Percentiles rank a stretch among this genome's conserved stretches.
phyloP scores from a whole-genome alignment of 2,329 filamentous ascomycete species.

The Botryotinia calthae region DNA sequence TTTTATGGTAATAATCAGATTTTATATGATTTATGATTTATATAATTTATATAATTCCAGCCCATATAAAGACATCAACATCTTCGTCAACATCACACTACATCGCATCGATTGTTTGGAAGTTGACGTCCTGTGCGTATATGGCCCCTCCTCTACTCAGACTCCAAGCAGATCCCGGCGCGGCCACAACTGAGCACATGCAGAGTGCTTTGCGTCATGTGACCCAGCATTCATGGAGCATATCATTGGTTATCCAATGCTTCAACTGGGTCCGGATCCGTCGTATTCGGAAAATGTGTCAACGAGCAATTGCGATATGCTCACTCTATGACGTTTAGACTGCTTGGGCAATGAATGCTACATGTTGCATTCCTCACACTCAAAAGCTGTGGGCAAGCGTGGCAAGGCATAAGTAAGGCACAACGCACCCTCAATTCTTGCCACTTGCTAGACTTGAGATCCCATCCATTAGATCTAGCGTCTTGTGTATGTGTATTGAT shows the following conservation, averaged over 20 bases:
- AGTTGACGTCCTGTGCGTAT: neutral
- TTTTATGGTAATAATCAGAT: neutral
- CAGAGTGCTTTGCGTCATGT: neutral
- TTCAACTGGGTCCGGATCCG: neutral
- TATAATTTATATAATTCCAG: too few relatives aligned
- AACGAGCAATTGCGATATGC: neutral
- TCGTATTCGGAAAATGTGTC: conserved; percentile 12
- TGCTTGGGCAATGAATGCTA: neutral
- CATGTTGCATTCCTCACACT: neutral
- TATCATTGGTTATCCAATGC: neutral
- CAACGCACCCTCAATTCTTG: neutral
- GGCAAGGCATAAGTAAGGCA: neutral
- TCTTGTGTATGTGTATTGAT: neutral
- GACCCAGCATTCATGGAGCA: neutral
- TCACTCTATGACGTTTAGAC: conserved; percentile 6
- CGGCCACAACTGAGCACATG: neutral
- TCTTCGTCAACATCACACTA: neutral
- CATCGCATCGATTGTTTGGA: neutral
- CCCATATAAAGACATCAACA: neutral
- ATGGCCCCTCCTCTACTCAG: too few relatives aligned
- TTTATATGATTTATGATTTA: neutral
- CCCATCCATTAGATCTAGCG: neutral
- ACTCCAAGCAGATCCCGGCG: neutral
- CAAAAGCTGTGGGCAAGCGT: neutral
- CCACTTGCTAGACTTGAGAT: conserved; percentile 4